Conservation (phyloP, 2,329 filamentous ascomycete genomes). For the Emmonsiellopsis sp. region DNA sequence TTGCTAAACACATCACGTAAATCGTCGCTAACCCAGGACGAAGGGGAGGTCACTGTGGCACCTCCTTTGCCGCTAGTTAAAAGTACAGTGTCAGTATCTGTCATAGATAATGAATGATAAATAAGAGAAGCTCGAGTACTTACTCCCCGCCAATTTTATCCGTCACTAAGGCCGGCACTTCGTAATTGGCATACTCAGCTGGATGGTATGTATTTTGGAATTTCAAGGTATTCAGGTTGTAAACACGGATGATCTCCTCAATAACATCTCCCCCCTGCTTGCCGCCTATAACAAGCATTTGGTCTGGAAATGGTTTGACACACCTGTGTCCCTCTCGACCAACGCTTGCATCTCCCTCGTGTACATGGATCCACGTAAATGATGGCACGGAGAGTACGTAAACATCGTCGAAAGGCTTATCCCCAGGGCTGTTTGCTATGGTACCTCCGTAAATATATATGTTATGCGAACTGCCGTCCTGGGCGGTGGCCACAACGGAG, state of each 20-base stretch:
- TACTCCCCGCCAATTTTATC: conserved; percentile 28
- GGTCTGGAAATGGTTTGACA: conserved; percentile 39
- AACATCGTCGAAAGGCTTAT: conserved; percentile 22
- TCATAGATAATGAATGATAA: not conserved
- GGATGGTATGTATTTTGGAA: conserved; percentile 25
- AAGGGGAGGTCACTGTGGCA: conserved; percentile 19
- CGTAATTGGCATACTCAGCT: conserved; percentile 22
- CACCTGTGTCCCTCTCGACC: conserved; percentile 26
- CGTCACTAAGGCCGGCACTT: conserved; percentile 21
- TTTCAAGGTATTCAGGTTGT: conserved; percentile 26
- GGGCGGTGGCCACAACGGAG: conserved; percentile 30
- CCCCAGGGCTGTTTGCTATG: conserved; percentile 13
- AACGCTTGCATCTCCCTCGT: conserved; percentile 12
- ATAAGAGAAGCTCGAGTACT: conserved; percentile 6
- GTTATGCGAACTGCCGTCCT: conserved; percentile 29
- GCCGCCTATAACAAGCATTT: conserved; percentile 34
- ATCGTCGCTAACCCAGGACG: conserved; percentile 39
- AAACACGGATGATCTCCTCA: conserved; percentile 41
- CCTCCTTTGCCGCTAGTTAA: conserved; percentile 21
- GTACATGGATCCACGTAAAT: conserved; percentile 24
- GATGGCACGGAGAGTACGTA: conserved; percentile 28
- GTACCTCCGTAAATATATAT: conserved; percentile 30
- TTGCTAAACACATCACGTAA: conserved; percentile 48
- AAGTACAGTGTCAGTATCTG: conserved; percentile 3
- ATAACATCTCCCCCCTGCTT: conserved; percentile 20